These are phyloP conservation scores for Elsinoe arachidis DNA, from an alignment of 2,329 filamentous ascomycete species.

Conservation along the genomic window DNA sequence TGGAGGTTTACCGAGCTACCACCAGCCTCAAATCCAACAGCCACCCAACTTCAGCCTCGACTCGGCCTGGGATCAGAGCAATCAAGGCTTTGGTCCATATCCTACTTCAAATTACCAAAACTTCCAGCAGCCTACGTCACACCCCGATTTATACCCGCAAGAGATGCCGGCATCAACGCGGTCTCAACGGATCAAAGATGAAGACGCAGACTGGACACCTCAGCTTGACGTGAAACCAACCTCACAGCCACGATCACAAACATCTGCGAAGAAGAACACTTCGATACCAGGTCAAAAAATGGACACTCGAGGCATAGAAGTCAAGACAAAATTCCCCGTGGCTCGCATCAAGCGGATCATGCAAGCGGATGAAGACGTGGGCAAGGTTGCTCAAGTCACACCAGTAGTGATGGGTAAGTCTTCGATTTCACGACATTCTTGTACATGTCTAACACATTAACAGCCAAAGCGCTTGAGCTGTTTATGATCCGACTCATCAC, in stretches of 20 bases:
- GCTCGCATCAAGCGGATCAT: slow-evolving; percentile 98
- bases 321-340: slow-evolving; percentile 93
- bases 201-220: slow-evolving; percentile 14
- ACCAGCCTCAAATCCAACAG: slow-evolving; percentile 19
- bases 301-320: slow-evolving; percentile 50
- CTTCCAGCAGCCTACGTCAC: slow-evolving; percentile 12
- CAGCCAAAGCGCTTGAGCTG: slow-evolving; percentile 85
- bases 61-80: slow-evolving; percentile 8
- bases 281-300: slow-evolving; percentile 15
- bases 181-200: slow-evolving; percentile 18
- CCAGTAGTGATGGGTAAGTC: slow-evolving; percentile 76
- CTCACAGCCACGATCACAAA: slow-evolving; percentile 5
- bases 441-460: slow-evolving; percentile 17
- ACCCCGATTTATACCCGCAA: slow-evolving; percentile 14
- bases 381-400: slow-evolving; percentile 95
- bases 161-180: slow-evolving; percentile 16
- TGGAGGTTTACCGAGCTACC: slow-evolving; percentile 26
- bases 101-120: slow-evolving; percentile 10
- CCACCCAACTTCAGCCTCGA: slow-evolving; percentile 15
- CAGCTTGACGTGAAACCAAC: not conserved
- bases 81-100: slow-evolving; percentile 13
- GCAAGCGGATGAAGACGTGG: slow-evolving; percentile 97
- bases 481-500: slow-evolving; percentile 95
- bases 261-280: not conserved
- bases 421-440: not conserved